Base-by-base conservation (phyloP, 768 basidiomycete genomes). In the Calocybe cyanea region DNA sequence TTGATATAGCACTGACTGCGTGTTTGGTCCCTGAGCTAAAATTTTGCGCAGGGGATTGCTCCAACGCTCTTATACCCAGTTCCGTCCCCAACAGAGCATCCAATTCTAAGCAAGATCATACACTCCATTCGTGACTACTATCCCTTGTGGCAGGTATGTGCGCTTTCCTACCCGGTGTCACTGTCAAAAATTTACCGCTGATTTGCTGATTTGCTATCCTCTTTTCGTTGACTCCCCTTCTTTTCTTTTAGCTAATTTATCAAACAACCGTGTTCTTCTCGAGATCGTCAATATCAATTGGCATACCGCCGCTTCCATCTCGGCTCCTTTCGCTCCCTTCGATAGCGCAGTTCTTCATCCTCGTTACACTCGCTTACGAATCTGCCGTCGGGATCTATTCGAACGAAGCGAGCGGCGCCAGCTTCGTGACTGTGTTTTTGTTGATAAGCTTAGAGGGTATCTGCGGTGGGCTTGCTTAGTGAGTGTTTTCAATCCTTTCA, bases 391-490 rank as follows among this genome's bases (percentile, higher is more conserved):
- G 81, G 6, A 55, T 84, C 44, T 80, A 83, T 59, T 52, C 70
- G 0, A 69, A 68, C 20, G 72, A 70, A 5, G 53, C 62, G 15
- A 53, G 59, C 54, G 57, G 61, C 55, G 46, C 67, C 11, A 78
- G 72, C 46, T 76, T 87, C 53, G 50, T 68, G 13, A 54, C 78
- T n/a, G 80, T 85, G 2, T 89, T 92, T 59, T 30, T 79, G 9
- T 75, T 96, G 37, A 83, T 99, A 8, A 32, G 31, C 31, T n/a
- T n/a, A n/a, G n/a, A n/a, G n/a, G n/a, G n/a, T n/a, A n/a, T n/a
- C n/a, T n/a, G n/a, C n/a, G n/a, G 95, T 23, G 95, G 95, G 4
- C 72, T 87, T 8, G 92, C 92, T 13, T 98, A 96, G 89, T 91
- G 57, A 61, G 87, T 73, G 8, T 32, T 8, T 32, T n/a, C n/a